Conservation (phyloP, 208 protist genomes). For the Angomonas desouzai region DNA sequence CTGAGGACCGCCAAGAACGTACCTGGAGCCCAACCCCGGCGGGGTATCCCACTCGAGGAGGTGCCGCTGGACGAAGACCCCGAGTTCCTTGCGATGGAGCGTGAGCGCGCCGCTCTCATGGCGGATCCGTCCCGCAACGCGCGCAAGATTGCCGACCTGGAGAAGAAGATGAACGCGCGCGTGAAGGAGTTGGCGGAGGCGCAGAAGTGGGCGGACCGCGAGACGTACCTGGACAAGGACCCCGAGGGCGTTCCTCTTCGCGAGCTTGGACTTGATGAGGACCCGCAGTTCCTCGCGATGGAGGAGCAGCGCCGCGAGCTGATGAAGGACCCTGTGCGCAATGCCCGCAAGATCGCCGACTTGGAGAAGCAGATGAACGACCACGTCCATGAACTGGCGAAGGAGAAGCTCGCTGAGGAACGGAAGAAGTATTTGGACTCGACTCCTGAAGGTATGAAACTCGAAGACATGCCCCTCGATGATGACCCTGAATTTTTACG, state of each 20-base stretch:
- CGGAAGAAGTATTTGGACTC: slow-evolving; percentile 4
- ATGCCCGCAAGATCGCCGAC: slow-evolving; percentile 7
- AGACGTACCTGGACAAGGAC: slow-evolving; percentile 34
- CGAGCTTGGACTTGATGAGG: slow-evolving; percentile 41
- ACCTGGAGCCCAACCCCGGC: slow-evolving; percentile 68
- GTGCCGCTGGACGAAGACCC: slow-evolving; percentile 57
- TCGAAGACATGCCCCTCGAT: slow-evolving; percentile 25
- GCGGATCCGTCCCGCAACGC: slow-evolving; percentile 29
- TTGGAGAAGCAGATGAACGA: slow-evolving; percentile 22
- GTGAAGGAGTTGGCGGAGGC: slow-evolving; percentile 51
- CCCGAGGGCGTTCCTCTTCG: slow-evolving; percentile 58
- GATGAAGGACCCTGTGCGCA: slow-evolving; percentile 39
- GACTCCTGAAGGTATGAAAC: slow-evolving; percentile 24
- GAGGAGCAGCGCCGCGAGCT: slow-evolving; percentile 38
- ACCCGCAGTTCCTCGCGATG: slow-evolving; percentile 40
- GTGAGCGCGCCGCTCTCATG: slow-evolving; percentile 50
- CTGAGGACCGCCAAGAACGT: slow-evolving; percentile 21
- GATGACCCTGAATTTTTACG: slow-evolving; percentile 19
- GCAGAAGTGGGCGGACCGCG: slow-evolving; percentile 63
- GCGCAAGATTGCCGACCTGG: slow-evolving; percentile 29
- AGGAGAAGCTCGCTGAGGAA: slow-evolving; percentile 15
- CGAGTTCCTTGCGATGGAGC: slow-evolving; percentile 61
- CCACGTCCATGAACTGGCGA: slow-evolving; percentile 17
- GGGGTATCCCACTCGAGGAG: slow-evolving; percentile 55
- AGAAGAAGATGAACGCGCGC: slow-evolving; percentile 51